Evolutionary conservation across 2,329 filamentous ascomycete genomes (phyloP).

Genomic region (Juglanconis sp.): DNA sequence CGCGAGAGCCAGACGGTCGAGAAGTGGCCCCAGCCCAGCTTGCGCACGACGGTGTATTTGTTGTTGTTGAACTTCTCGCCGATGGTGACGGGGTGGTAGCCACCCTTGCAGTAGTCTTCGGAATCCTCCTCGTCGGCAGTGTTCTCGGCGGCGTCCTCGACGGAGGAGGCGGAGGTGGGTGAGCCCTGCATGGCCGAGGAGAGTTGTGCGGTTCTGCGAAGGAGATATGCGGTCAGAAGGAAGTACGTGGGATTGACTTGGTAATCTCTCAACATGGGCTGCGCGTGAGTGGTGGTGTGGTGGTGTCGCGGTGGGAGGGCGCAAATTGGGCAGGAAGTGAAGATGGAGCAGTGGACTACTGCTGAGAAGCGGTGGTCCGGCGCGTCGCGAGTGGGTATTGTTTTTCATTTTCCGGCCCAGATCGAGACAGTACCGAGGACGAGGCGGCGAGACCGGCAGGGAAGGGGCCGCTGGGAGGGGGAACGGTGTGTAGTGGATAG

Average conservation of each 20-base stretch:
- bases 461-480: not conserved
- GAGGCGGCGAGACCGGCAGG: not conserved
- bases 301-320: not conserved
- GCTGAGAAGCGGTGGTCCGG: not conserved
- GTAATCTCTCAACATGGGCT: not conserved
- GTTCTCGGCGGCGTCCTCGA: conserved; percentile 82
- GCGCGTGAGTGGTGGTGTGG: not conserved
- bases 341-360: not conserved
- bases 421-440: not conserved
- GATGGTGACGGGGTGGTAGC: conserved; percentile 91
- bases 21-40: conserved; percentile 97
- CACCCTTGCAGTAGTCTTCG: conserved; percentile 98
- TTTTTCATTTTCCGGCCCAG: not conserved
- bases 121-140: conserved; percentile 98
- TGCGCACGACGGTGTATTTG: conserved; percentile 93
- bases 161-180: conserved; percentile 72
- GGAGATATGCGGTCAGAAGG: conserved; percentile 27
- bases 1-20: conserved; percentile 87
- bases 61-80: conserved; percentile 98
- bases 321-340: not conserved
- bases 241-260: not conserved
- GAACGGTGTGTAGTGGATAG: too few species aligned
- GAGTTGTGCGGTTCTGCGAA: conserved; percentile 51
- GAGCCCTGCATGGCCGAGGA: conserved; percentile 64
- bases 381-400: not conserved